Conservation (phyloP, 495 filamentous ascomycete genomes). For the Aspergillus cristatus region DNA sequence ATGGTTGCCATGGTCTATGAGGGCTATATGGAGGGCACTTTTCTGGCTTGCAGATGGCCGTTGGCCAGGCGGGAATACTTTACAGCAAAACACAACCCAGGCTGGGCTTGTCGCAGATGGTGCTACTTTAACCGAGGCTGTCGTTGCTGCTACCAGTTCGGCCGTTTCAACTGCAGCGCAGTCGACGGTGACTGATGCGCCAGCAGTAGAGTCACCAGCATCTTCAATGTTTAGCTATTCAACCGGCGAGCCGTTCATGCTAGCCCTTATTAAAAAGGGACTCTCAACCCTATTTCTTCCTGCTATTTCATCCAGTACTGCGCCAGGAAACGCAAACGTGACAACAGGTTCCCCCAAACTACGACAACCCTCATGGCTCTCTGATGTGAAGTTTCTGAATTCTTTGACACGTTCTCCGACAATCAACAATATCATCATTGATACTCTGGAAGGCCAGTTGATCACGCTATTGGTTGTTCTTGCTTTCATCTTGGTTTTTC, state of each 20-base stretch:
- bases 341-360: slow-evolving; percentile 16
- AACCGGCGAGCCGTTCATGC: slow-evolving; percentile 38
- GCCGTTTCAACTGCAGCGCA: slow-evolving; percentile 18
- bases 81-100: slow-evolving; percentile 13
- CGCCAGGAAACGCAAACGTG: slow-evolving; percentile 12
- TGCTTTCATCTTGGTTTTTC: slow-evolving; percentile 86
- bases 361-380: slow-evolving; percentile 47
- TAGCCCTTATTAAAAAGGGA: slow-evolving; percentile 36
- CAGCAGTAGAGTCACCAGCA: slow-evolving; percentile 23
- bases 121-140: slow-evolving; percentile 29
- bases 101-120: slow-evolving; percentile 17
- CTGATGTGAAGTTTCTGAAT: slow-evolving; percentile 61
- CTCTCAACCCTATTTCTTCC: slow-evolving; percentile 33
- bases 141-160: slow-evolving; percentile 12
- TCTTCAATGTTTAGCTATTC: slow-evolving; percentile 37
- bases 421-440: slow-evolving; percentile 72
- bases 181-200: slow-evolving; percentile 16
- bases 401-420: slow-evolving; percentile 62
- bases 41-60: slow-evolving; percentile 96
- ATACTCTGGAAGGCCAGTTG: slow-evolving; percentile 82
- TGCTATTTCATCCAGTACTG: slow-evolving; percentile 22
- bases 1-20: slow-evolving; percentile 82
- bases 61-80: slow-evolving; percentile 45
- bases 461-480: slow-evolving; percentile 86
- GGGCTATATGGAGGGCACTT: slow-evolving; percentile 79